These are phyloP conservation scores for Saturnispora halmiae DNA, from an alignment of 805 yeast species.

Conservation along the genomic window DNA sequence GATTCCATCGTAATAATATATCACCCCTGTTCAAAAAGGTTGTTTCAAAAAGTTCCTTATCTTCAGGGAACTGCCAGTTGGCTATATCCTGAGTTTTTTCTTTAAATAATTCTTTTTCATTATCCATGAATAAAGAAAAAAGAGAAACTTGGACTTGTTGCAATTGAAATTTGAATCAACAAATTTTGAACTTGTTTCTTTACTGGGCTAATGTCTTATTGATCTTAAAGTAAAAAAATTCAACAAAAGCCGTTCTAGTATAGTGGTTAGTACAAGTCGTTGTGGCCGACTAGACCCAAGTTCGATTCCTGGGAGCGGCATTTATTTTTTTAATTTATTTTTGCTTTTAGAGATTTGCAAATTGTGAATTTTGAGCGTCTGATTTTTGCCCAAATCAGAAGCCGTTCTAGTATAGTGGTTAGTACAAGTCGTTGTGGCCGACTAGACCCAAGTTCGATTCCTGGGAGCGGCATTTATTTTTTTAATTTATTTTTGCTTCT, in stretches of 20 bases:
- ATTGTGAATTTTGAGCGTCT: no score
- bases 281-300: conserved; percentile 10
- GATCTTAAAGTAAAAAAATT: no score
- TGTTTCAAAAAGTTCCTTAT: neutral
- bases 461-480: conserved; percentile 7
- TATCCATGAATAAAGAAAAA: neutral
- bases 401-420: conserved; percentile 10
- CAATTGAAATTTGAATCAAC: neutral
- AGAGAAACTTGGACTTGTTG: neutral
- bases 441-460: conserved; percentile 10
- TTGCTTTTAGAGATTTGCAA: neutral
- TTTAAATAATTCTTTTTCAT: neutral
- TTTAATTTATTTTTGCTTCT: neutral
- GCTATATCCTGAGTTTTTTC: neutral
- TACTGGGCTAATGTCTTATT: no score
- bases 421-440: conserved; percentile 11
- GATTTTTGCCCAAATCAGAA: neutral
- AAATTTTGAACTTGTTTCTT: no score
- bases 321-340: neutral
- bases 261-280: conserved; percentile 10
- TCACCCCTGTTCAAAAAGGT: conserved; percentile 2
- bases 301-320: conserved; percentile 10
- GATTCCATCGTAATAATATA: neutral
- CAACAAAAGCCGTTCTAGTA: conserved; percentile 8
- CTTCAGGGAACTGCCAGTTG: neutral